A percentile compares a stretch with the other conserved stretches of the same genome.
Evolutionary conservation across 495 filamentous ascomycete species (phyloP).

Genomic region (Lentithecium fluviatile): DNA sequence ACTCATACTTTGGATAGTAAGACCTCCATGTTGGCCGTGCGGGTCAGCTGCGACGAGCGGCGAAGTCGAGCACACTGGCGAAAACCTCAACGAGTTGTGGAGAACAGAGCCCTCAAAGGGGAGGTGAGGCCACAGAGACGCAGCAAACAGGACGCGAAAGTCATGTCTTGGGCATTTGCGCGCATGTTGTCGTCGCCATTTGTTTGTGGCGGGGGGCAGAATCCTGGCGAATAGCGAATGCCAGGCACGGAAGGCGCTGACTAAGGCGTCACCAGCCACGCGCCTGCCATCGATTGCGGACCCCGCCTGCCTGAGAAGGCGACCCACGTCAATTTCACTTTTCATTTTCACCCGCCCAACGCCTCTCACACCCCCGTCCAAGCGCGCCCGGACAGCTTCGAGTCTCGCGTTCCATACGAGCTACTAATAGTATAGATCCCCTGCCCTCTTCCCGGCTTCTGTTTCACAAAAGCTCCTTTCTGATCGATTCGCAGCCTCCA

Average conservation of each 20-base stretch:
- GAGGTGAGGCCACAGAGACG: neutral
- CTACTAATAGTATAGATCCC: no score
- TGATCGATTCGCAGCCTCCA: neutral
- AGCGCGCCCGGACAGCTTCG: no score
- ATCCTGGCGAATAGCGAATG: slow-evolving; percentile 14
- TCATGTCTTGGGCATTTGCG: neutral
- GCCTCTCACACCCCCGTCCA: no score
- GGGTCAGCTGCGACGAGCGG: neutral
- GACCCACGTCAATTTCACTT: neutral
- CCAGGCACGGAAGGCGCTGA: slow-evolving; percentile 12
- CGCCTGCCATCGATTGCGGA: slow-evolving; percentile 3
- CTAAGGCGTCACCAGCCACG: slow-evolving; percentile 21
- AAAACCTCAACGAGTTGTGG: neutral
- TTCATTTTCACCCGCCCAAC: neutral
- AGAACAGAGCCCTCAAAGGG: neutral
- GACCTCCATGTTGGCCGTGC: slow-evolving; percentile 62
- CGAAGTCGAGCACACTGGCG: neutral
- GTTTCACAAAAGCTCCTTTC: neutral
- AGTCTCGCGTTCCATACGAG: no score
- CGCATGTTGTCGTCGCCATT: neutral
- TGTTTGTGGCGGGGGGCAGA: slow-evolving; percentile 13
- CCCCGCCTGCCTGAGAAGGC: no score
- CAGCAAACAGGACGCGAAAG: neutral
- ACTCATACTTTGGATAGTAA: slow-evolving; percentile 64
- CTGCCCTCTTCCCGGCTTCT: neutral